Conservation (phyloP, 75 land plant species). For the Pseudotsuga menziesii region DNA sequence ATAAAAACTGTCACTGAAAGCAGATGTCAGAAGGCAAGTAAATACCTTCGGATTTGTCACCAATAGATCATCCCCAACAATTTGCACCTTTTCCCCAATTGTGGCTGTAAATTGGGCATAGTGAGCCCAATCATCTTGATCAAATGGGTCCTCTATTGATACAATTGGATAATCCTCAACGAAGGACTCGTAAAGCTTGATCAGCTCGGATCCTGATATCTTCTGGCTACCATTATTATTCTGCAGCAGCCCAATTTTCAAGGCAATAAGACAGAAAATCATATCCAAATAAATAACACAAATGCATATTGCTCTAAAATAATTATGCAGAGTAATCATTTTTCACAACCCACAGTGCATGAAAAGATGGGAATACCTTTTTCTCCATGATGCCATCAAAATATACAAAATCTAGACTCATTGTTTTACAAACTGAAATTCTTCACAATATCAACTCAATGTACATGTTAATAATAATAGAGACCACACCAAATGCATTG, state of each 20-base stretch:
- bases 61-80: constrained; percentile 96
- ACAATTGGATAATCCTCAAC: constrained; percentile 84
- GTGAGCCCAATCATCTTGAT: constrained; percentile 98
- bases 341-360: no score
- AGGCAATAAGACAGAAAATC: not conserved
- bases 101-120: constrained; percentile 72
- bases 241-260: constrained; percentile 29
- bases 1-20: not conserved
- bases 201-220: constrained; percentile 81
- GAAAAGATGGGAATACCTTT: no score
- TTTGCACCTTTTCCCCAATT: constrained; percentile 82
- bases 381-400: no score
- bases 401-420: no score
- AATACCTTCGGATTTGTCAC: constrained; percentile 95
- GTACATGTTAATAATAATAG: no score
- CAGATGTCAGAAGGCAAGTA: not conserved
- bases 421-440: no score
- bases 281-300: not conserved
- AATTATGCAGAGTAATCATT: no score
- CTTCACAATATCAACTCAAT: no score
- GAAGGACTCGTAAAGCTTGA: constrained; percentile 89
- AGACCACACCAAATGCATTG: not conserved
- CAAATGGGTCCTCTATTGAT: constrained; percentile 98
- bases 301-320: no score
- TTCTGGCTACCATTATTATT: constrained; percentile 89